phyloP scores from a whole-genome alignment of 441 rosid genomes.

The Gossypium lobatum region DNA sequence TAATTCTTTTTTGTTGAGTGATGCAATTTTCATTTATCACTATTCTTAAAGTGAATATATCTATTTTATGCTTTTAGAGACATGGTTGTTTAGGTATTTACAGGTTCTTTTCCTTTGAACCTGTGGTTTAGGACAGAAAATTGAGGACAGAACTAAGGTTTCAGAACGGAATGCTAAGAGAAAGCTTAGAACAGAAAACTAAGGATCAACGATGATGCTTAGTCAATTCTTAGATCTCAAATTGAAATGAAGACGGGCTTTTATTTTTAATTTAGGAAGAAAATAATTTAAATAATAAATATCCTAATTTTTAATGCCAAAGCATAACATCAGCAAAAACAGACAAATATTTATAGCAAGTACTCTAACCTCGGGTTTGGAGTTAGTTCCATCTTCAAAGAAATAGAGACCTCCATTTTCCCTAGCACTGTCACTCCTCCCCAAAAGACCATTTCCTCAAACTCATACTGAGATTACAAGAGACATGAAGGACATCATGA shows the following conservation, averaged over 20 bases:
- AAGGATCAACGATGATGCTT: not conserved
- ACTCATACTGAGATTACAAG: not conserved
- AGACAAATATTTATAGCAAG: not conserved
- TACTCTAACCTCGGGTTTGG: not conserved
- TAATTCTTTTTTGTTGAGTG: conserved; percentile 3
- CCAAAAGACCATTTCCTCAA: not conserved
- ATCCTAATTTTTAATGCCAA: not conserved
- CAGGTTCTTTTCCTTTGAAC: not conserved
- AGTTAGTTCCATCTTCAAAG: not conserved
- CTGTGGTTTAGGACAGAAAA: not conserved
- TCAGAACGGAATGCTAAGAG: not conserved
- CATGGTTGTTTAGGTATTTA: not conserved
- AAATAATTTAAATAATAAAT: no score
- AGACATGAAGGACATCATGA: not conserved
- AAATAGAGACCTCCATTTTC: not conserved
- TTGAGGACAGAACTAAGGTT: not conserved
- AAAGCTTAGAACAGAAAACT: not conserved
- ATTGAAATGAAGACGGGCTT: not conserved
- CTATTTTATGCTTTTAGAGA: not conserved
- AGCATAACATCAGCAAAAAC: not conserved
- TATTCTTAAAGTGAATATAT: not conserved
- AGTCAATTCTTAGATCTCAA: not conserved
- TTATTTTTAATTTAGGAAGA: not conserved
- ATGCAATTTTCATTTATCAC: conserved; percentile 3
- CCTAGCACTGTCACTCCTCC: not conserved